Evolutionary conservation across 2,329 filamentous ascomycete species (phyloP).

Genomic region (Polytolypa hystricis): DNA sequence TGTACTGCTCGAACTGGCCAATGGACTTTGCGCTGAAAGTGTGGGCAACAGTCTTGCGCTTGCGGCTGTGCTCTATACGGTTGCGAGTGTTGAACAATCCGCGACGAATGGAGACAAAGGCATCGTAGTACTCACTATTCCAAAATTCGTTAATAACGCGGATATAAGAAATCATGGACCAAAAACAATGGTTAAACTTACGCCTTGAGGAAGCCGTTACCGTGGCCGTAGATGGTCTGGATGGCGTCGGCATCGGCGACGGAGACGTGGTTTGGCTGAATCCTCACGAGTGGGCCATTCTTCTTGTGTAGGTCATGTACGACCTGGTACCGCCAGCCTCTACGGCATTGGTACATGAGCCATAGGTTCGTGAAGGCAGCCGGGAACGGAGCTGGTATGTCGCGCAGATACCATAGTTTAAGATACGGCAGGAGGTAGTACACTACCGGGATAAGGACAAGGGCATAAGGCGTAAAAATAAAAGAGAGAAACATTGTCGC

Average conservation of each 20-base stretch:
- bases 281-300: constrained; percentile 66
- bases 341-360: constrained; percentile 57
- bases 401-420: constrained; percentile 35
- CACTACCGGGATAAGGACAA: constrained; percentile 41
- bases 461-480: constrained; percentile 24
- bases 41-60: constrained; percentile 79
- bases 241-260: constrained; percentile 74
- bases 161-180: neutral
- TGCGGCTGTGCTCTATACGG: constrained; percentile 70
- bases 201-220: constrained; percentile 64
- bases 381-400: constrained; percentile 41
- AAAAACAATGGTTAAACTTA: constrained; percentile 30
- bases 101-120: constrained; percentile 75
- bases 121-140: constrained; percentile 74
- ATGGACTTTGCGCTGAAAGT: constrained; percentile 77
- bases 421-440: constrained; percentile 50
- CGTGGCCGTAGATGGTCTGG: constrained; percentile 63
- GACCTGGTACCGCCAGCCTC: constrained; percentile 51
- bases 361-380: constrained; percentile 67
- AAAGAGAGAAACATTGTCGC: constrained; percentile 21
- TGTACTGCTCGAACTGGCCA: constrained; percentile 78
- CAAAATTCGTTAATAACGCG: neutral
- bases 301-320: constrained; percentile 67
- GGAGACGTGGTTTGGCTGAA: constrained; percentile 75
- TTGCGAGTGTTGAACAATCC: constrained; percentile 86